These are phyloP conservation scores for Rhamnella rubrinervis DNA, from an alignment of 331 rosid species.

Conservation along the genomic window DNA sequence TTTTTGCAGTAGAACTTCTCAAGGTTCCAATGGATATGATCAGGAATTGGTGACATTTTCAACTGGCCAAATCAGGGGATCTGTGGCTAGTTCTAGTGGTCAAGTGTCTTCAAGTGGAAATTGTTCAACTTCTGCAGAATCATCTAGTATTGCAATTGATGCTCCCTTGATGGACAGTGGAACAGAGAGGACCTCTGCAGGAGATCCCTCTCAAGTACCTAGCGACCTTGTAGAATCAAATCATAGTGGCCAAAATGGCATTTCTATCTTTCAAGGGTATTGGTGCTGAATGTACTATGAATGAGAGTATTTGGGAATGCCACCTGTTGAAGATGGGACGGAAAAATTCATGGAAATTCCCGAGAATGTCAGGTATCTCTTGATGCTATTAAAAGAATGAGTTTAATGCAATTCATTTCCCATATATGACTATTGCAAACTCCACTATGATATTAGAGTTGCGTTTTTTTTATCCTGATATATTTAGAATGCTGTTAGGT, in stretches of 20 bases:
- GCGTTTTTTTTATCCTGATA: too few species aligned
- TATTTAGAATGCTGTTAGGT: too few species aligned
- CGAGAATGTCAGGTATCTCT: conserved; percentile 56
- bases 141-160: conserved; percentile 35
- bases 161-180: conserved; percentile 33
- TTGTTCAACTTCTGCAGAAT: conserved; percentile 32
- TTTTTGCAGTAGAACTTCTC: conserved; percentile 62
- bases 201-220: conserved; percentile 31
- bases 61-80: conserved; percentile 35
- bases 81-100: conserved; percentile 34
- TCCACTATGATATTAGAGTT: too few species aligned
- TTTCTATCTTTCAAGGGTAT: conserved; percentile 88
- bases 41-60: conserved; percentile 42
- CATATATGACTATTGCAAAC: too few species aligned
- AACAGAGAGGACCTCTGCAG: conserved; percentile 30
- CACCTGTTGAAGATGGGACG: conserved; percentile 84
- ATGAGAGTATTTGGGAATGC: conserved; percentile 50
- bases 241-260: conserved; percentile 47
- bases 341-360: conserved; percentile 79
- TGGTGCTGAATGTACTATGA: conserved; percentile 22
- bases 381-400: too few species aligned
- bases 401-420: too few species aligned
- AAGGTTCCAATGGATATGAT: conserved; percentile 32
- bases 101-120: conserved; percentile 34
- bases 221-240: conserved; percentile 39